These are phyloP conservation scores for Sporisorium iseilematis-ciliati DNA, from an alignment of 1,284 basidiomycete species.

Conservation along the genomic window DNA sequence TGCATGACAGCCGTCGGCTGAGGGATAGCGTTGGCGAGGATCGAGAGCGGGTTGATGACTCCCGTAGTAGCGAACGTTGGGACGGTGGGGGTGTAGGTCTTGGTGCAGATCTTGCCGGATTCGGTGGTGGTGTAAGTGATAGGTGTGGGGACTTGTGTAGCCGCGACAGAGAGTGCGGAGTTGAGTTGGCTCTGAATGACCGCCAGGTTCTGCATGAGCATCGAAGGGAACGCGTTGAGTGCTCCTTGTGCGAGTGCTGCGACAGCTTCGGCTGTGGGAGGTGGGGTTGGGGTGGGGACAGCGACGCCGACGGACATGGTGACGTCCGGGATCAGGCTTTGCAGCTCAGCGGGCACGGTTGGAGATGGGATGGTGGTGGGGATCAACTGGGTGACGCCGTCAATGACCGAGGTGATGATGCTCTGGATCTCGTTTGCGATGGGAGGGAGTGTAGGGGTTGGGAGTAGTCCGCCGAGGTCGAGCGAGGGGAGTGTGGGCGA, in stretches of 20 bases:
- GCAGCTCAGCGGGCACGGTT: constrained; percentile 10
- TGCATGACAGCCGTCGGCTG: constrained; percentile 22
- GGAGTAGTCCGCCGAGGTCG: constrained; percentile 22
- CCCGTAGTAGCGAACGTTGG: constrained; percentile 21
- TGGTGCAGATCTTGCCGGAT: constrained; percentile 20
- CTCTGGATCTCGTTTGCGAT: constrained; percentile 21
- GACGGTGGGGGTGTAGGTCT: constrained; percentile 18
- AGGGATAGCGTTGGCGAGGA: constrained; percentile 26
- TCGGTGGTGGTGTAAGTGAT: constrained; percentile 18
- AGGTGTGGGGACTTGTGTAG: constrained; percentile 14
- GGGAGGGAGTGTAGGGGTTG: constrained; percentile 22
- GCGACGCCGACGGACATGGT: constrained; percentile 7
- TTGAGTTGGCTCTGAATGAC: constrained; percentile 21
- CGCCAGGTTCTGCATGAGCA: constrained; percentile 26
- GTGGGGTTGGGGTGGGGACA: constrained; percentile 7
- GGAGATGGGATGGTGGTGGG: constrained; percentile 34
- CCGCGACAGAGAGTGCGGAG: constrained; percentile 18
- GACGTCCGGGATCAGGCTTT: constrained; percentile 8
- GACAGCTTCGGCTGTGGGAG: constrained; percentile 11
- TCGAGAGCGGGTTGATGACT: constrained; percentile 35
- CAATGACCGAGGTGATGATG: constrained; percentile 35
- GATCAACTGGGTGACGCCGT: constrained; percentile 39
- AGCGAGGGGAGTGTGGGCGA: constrained; percentile 26
- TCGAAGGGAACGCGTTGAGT: constrained; percentile 28
- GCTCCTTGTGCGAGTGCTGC: constrained; percentile 18